Percentiles rank a stretch among this genome's conserved stretches.
Conservation (phyloP, 1,284 basidiomycete species). For the Trametes hirsuta region DNA sequence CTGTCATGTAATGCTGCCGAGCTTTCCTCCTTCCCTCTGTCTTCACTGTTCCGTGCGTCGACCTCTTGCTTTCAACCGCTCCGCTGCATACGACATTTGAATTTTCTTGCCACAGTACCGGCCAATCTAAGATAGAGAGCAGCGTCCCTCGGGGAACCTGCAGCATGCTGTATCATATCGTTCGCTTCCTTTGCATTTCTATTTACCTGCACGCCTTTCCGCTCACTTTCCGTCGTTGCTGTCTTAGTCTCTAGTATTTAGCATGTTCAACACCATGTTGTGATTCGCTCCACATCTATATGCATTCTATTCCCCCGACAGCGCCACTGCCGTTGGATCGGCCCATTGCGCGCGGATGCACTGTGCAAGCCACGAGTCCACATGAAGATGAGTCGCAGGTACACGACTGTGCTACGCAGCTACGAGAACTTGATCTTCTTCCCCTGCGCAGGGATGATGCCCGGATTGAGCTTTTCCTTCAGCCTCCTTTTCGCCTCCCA, state of each 20-base stretch:
- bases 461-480: constrained; percentile 63
- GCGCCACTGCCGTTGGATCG: too few species aligned
- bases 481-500: constrained; percentile 90
- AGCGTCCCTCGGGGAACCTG: background rate
- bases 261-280: background rate
- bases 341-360: too few species aligned
- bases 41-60: background rate
- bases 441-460: constrained; percentile 63
- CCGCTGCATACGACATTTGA: too few species aligned
- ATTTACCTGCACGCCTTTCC: background rate
- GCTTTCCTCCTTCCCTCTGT: background rate
- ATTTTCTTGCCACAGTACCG: too few species aligned
- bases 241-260: background rate
- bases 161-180: constrained; percentile 14
- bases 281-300: too few species aligned
- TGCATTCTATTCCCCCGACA: too few species aligned
- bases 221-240: background rate
- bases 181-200: background rate
- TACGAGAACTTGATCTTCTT: constrained; percentile 67
- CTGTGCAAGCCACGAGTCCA: too few species aligned
- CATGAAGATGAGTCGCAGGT: too few species aligned
- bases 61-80: background rate
- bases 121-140: background rate
- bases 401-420: background rate
- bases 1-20: too few species aligned